Conservation (phyloP, 257 asterid genomes). For the Lycium barbarum region DNA sequence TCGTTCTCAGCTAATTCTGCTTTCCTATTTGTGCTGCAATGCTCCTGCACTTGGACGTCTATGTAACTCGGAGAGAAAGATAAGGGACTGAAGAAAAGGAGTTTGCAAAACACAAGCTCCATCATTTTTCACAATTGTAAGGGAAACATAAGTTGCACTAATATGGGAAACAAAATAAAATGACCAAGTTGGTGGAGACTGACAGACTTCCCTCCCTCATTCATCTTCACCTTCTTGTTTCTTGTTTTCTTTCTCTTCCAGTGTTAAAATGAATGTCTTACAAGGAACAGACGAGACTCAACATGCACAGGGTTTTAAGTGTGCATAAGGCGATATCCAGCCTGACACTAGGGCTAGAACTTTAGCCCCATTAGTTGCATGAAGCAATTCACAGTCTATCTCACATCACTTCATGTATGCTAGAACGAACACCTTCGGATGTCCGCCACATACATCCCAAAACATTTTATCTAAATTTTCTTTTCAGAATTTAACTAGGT, state of each 20-base stretch:
- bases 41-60: not conserved
- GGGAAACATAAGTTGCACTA: not conserved
- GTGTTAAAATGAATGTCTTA: not conserved
- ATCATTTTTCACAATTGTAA: not conserved
- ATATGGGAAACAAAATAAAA: not conserved
- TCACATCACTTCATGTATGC: conserved; percentile 1
- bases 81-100: not conserved
- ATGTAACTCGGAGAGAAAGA: not conserved
- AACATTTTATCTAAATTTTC: not conserved
- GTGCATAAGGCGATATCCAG: not conserved
- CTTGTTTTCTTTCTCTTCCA: conserved; percentile 30
- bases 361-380: not conserved
- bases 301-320: not conserved
- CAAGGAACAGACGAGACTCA: not conserved
- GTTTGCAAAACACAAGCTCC: not conserved
- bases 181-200: not conserved
- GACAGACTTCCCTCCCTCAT: conserved; percentile 51
- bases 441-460: not conserved
- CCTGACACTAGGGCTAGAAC: not conserved
- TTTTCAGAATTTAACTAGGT: not conserved
- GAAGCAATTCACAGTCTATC: not conserved
- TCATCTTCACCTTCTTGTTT: conserved; percentile 36
- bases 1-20: not conserved
- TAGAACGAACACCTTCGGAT: not conserved
- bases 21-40: not conserved